Conservation (phyloP, 495 filamentous ascomycete species). For the Neurospora sublineolata region DNA sequence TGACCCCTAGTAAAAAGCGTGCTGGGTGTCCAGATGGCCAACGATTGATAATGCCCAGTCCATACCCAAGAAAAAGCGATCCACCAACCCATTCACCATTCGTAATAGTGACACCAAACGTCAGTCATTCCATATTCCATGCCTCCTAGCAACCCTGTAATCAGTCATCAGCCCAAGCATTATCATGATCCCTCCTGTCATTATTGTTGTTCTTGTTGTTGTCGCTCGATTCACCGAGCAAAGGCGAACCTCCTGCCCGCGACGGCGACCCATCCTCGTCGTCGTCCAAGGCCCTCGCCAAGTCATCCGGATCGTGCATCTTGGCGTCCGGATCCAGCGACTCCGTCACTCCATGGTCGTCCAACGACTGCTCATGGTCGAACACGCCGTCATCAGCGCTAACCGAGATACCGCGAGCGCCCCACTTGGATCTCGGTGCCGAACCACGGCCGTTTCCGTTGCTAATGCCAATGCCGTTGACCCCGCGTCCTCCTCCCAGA, state of each 20-base stretch:
- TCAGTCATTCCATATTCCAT: not conserved
- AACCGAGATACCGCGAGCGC: slow-evolving; percentile 64
- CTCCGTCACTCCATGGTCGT: slow-evolving; percentile 26
- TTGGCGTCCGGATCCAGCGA: slow-evolving; percentile 40
- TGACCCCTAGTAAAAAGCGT: not conserved
- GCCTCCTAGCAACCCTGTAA: not conserved
- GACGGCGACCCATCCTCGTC: slow-evolving; percentile 25
- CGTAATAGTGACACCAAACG: not conserved
- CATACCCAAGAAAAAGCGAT: not conserved
- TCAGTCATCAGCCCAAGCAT: not conserved
- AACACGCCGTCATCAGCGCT: slow-evolving; percentile 66
- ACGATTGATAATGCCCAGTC: not conserved
- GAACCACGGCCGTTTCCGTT: slow-evolving; percentile 14
- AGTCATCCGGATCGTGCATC: slow-evolving; percentile 47
- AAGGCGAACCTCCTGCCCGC: slow-evolving; percentile 9
- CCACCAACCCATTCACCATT: not conserved
- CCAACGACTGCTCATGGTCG: slow-evolving; percentile 31
- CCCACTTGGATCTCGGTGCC: slow-evolving; percentile 49
- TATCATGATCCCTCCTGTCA: not conserved
- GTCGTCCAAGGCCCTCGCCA: slow-evolving; percentile 40
- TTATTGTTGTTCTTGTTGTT: not conserved
- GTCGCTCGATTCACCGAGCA: not conserved
- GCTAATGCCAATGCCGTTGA: slow-evolving; percentile 4
- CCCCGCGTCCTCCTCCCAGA: slow-evolving; percentile 22
- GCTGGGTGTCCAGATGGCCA: not conserved